phyloP scores from a whole-genome alignment of 495 filamentous ascomycete species.

The Hypoxylon lienhwacheense region DNA sequence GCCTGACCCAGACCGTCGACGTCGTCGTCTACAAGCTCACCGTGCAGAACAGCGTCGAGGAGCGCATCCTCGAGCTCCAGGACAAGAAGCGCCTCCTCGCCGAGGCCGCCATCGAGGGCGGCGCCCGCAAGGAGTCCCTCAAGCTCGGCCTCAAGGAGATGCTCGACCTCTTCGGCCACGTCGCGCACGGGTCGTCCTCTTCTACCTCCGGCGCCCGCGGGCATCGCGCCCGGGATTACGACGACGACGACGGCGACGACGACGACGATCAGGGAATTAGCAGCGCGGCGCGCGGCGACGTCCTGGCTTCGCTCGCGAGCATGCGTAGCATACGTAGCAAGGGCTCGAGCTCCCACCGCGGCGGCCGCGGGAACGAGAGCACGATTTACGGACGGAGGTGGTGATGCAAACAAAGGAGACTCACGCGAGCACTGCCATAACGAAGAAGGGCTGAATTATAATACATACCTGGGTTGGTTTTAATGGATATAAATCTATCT shows the following conservation, averaged over 20 bases:
- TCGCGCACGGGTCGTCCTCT: slow-evolving; percentile 19
- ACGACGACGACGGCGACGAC: not conserved
- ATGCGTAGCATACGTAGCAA: slow-evolving; percentile 15
- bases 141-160: slow-evolving; percentile 95
- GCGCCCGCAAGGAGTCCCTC: slow-evolving; percentile 58
- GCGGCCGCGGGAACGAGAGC: slow-evolving; percentile 29
- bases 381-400: slow-evolving; percentile 46
- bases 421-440: too few species aligned
- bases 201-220: slow-evolving; percentile 70
- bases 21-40: slow-evolving; percentile 94
- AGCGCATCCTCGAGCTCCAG: slow-evolving; percentile 87
- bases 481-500: too few species aligned
- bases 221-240: not conserved
- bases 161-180: slow-evolving; percentile 80
- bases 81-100: slow-evolving; percentile 89
- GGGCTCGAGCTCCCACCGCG: not conserved
- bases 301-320: slow-evolving; percentile 3
- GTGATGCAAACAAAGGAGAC: slow-evolving; percentile 36
- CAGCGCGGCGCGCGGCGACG: slow-evolving; percentile 22
- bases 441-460: too few species aligned
- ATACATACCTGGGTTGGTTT: too few species aligned
- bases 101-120: slow-evolving; percentile 78
- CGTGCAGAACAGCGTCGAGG: slow-evolving; percentile 82
- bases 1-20: slow-evolving; percentile 90
- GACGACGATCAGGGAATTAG: slow-evolving; percentile 1